Conservation (phyloP, 169 alveolate genomes). For the Babesia divergens region DNA sequence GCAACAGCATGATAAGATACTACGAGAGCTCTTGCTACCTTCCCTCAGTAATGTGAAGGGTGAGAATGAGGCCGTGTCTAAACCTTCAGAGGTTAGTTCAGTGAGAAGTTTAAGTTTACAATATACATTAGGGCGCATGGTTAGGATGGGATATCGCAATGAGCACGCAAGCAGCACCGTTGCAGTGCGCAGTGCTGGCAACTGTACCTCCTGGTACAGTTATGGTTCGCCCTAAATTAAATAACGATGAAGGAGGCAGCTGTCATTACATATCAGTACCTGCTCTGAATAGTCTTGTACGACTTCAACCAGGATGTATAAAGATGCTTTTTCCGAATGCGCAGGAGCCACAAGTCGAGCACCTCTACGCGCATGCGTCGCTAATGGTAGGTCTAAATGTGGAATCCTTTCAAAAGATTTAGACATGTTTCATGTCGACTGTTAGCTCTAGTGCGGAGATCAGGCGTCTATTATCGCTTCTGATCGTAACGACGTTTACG, state of each 20-base stretch:
- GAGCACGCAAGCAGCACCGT: constrained; percentile 14
- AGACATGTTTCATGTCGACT: constrained; percentile 39
- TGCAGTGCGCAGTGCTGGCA: constrained; percentile 51
- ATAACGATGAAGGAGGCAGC: constrained; percentile 1
- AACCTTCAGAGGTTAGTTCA: neutral
- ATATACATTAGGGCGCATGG: neutral
- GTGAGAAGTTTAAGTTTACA: neutral
- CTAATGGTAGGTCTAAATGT: constrained; percentile 20
- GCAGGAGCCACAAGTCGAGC: constrained; percentile 6
- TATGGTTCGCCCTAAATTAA: constrained; percentile 25
- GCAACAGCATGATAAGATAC: constrained; percentile 31
- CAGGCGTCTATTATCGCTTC: neutral
- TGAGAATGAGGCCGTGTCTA: neutral
- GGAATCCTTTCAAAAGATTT: neutral
- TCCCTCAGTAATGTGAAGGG: neutral
- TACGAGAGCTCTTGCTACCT: constrained; percentile 49
- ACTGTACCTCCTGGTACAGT: constrained; percentile 58
- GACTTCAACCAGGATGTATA: constrained; percentile 21
- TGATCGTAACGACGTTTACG: constrained; percentile 9
- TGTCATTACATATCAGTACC: constrained; percentile 22
- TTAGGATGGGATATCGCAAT: constrained; percentile 22
- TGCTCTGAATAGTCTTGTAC: constrained; percentile 32
- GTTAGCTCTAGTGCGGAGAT: neutral
- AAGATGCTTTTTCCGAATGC: constrained; percentile 40
- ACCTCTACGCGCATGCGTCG: constrained; percentile 55